Evolutionary conservation across 306 rosid species (phyloP), one percentile per base, ranked within the genome.

Genomic region (Glycine soja): DNA sequence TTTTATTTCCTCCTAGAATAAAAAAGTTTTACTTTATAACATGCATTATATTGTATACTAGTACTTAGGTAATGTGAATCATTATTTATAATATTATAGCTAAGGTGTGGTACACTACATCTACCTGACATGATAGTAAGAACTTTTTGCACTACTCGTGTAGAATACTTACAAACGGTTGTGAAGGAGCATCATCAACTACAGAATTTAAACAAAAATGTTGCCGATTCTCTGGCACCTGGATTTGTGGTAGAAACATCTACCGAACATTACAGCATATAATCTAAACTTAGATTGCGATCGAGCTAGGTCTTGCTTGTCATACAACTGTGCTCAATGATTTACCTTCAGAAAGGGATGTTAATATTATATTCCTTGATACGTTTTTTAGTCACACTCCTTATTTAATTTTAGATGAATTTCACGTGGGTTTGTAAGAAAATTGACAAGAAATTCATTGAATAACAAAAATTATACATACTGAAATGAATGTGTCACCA

Each of bases 221-320:
- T 71, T 48, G 46, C 32, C 48, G 63, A 46, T 80, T 16, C 36
- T 48, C 8, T 13, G 46, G 38, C 18, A 50, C 58, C 74, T 51
- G 67, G 58, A 52, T 72, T 38, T 65, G 73, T 45, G 62, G 64
- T 47, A 59, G 72, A 59, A 79, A 79, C 77, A 70, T 59, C 30
- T 6, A n/a, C 7, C 46, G 51, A 71, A 50, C 47, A 51, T 51
- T 71, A 3, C 24, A 71, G 76, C 47, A 70, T 70, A 70, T 72
- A 73, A 54, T 53, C 48, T 72, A 54, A 54, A 7, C 38, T 16
- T 59, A 45, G 82, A 59, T 69, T 47, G 42, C 43, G 10, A 45
- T 42, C 59, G 15, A 56, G 45, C 74, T 38, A 4, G 42, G 61
- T 74, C 58, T 10, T 42, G 59, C 38, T 11, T 50, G 18, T 6